Percentiles rank a stretch among this genome's conserved stretches.
These are phyloP conservation scores for Tephrocybe sp. DNA, from an alignment of 768 basidiomycete genomes.

Conservation along the genomic window DNA sequence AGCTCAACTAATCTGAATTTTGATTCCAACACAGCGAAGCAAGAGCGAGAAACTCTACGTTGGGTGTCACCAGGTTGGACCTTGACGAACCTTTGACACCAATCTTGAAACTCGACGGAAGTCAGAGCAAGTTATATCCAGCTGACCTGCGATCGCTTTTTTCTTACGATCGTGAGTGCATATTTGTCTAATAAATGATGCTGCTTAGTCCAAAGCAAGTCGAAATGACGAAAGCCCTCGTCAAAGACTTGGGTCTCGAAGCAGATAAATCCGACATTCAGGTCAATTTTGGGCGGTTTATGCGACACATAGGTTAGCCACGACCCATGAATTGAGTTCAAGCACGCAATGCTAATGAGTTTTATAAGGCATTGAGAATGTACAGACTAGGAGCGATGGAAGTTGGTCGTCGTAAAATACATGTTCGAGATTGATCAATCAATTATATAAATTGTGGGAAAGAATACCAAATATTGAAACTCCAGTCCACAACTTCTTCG, in stretches of 20 bases:
- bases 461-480: constrained; percentile 5
- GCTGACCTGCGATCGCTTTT: constrained; percentile 47
- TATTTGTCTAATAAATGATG: neutral
- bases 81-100: constrained; percentile 42
- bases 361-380: constrained; percentile 3
- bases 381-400: neutral
- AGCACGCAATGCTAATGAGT: neutral
- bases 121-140: constrained; percentile 45
- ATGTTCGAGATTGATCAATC: neutral
- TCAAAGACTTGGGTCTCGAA: constrained; percentile 47
- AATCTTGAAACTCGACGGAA: constrained; percentile 49
- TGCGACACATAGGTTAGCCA: constrained; percentile 48
- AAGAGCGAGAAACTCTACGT: constrained; percentile 42
- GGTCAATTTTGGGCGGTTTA: constrained; percentile 52
- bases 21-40: constrained; percentile 34
- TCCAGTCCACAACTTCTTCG: neutral
- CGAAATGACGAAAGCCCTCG: constrained; percentile 35
- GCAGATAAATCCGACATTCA: constrained; percentile 38
- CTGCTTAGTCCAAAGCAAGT: constrained; percentile 26
- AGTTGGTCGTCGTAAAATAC: neutral
- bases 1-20: neutral
- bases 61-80: constrained; percentile 29
- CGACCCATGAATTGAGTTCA: neutral
- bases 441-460: constrained; percentile 9
- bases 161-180: constrained; percentile 49